Evolutionary conservation across 1,284 basidiomycete species (phyloP), one percentile per base, ranked within the genome.

Genomic region (Trametes polyzona): DNA sequence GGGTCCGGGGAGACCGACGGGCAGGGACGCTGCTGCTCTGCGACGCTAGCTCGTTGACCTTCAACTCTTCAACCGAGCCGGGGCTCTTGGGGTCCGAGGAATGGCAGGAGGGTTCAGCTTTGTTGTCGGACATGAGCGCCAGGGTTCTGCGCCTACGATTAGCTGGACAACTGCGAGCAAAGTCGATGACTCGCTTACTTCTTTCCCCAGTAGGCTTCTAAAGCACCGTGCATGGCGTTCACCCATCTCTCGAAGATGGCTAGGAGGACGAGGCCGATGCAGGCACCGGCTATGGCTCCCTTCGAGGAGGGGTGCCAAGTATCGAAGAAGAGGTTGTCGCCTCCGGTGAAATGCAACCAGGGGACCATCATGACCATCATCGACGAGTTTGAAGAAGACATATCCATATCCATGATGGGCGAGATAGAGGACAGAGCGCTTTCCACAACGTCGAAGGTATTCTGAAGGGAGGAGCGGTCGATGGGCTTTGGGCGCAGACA

Each of bases 231-330:
- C 55, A 80, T 74, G 0, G 84, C 85, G 12, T 81, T 72, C 35
- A 93, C 68, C 73, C 82, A 86, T 56, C 92, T 77, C 55, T 93
- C 90, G 32, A 90, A 72, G 5, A 93, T 68, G 7, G 84, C 83
- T 27, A 94, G 73, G 23, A 86, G 41, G 65, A 88, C 77, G 21
- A 95, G 76, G 0, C 80, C 87, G 55, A 94, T 78, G 68, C 86
- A 90, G 41, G 90, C 89, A 2, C 89, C 92, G 16, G 82, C 83
- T 26, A 92, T 81, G 0, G 87, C 85, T 27, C 88, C 90, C 11
- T 76, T 64, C 0, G 87, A 85, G 0, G 76, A 77, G 0, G 93
- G 92, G 2, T 73, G 74, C 86, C 89, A 91, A 1, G 79, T 74
- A 60, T 82, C 67, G 76, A 94, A 93, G 72, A 84, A 80, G 4